Conservation (phyloP, 2,329 filamentous ascomycete genomes). For the Elsinoe perseae region DNA sequence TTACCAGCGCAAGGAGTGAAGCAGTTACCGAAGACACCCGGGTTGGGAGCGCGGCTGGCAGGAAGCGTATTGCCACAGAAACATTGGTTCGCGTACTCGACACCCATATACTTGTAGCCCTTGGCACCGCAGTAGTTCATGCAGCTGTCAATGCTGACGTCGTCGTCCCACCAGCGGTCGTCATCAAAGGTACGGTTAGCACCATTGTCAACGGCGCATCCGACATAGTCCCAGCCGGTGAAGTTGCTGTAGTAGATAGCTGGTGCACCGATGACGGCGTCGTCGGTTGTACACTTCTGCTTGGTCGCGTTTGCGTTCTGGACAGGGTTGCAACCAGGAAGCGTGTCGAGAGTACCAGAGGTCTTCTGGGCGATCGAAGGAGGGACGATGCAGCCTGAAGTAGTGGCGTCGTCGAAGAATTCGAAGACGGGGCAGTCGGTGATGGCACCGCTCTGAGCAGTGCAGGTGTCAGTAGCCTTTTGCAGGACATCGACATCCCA, state of each 20-base stretch:
- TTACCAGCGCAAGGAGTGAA: conserved; percentile 48
- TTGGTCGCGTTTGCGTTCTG: conserved; percentile 25
- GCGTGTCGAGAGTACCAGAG: conserved; percentile 24
- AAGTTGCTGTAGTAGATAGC: conserved; percentile 20
- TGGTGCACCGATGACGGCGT: conserved; percentile 20
- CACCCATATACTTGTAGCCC: conserved; percentile 27
- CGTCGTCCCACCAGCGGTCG: conserved; percentile 17
- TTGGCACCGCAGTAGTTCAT: conserved; percentile 23
- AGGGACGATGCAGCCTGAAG: conserved; percentile 27
- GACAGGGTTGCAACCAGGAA: conserved; percentile 31
- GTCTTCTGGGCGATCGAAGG: conserved; percentile 27
- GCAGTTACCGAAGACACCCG: conserved; percentile 49
- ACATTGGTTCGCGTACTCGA: conserved; percentile 29
- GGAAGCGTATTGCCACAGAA: conserved; percentile 28
- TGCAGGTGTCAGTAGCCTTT: conserved; percentile 32
- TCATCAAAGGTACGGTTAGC: conserved; percentile 22
- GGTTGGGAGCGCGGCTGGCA: conserved; percentile 30
- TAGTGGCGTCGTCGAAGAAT: conserved; percentile 23
- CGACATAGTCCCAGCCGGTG: conserved; percentile 25
- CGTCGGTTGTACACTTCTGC: conserved; percentile 20
- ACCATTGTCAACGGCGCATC: conserved; percentile 26
- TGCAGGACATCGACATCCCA: conserved; percentile 38
- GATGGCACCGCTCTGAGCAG: conserved; percentile 26
- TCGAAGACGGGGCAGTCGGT: conserved; percentile 29
- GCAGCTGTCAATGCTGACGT: conserved; percentile 27